Evolutionary conservation across 306 rosid species (phyloP), one percentile per base, ranked within the genome.

Genomic region (Arachis hypogaea): DNA sequence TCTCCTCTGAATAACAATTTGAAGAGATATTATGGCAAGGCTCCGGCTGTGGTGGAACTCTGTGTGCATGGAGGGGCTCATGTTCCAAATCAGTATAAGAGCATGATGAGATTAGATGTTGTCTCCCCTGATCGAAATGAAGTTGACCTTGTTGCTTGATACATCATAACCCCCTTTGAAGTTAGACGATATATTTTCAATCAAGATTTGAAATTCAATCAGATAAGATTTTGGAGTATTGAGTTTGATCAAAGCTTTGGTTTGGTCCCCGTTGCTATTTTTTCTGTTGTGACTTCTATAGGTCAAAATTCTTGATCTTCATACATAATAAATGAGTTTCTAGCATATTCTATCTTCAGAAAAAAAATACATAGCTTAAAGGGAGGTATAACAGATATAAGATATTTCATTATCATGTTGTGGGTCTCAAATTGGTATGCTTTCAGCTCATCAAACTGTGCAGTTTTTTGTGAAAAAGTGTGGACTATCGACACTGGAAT

Each of bases 61-160:
- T 92, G 96, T 68, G 92, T 90, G 59, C 94, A 86, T 72, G 92
- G 86, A 16, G 94, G 94, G 33, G 92, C 96, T 77, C 87, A 85
- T 4, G 56, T 88, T 82, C 96, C 96, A 9, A 74, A 86, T 73
- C 85, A 75, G 41, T 85, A 88, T 66, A 84, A 77, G 67, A 90
- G 94, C 77, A 88, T 92, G 94, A 88, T 92, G 98, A 85, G 98
- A 87, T 78, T 92, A 72, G 98, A 90, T 63, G 94, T 92, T 14
- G 92, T 90, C 82, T 81, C 88, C 41, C 96, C 93, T 0, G 81
- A 78, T 16, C 84, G 90, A n/a, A 96, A 92, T 67, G 98, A 92
- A 81, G 86, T 75, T 65, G 95, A 90, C 82, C 92, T 89, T 59
- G 88, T 91, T 3, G 85, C 92, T 52, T 89, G 85, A 88, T 69